A percentile compares a stretch with the other conserved stretches of the same genome.
Evolutionary conservation across 1,139 yeast species (phyloP).

Genomic region (Suhomyces taliae): DNA sequence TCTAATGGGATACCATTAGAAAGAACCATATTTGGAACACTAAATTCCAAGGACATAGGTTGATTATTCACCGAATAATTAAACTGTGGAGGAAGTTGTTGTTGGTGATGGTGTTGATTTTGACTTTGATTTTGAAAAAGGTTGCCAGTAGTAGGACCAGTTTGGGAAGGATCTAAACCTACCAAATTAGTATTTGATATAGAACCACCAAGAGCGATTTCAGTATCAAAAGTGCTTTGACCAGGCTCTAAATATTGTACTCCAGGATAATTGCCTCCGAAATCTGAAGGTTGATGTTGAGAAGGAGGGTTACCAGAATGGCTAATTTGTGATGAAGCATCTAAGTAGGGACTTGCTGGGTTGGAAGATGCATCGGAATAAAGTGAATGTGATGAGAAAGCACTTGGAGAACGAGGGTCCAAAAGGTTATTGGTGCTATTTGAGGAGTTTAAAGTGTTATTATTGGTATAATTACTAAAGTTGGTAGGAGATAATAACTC

Average conservation of each 20-base stretch:
- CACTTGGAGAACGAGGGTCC: conserved; percentile 16
- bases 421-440: conserved; percentile 8
- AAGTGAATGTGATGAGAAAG: conserved; percentile 24
- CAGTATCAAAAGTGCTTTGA: conserved; percentile 28
- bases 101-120: neutral
- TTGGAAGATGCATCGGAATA: conserved; percentile 41
- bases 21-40: conserved; percentile 1
- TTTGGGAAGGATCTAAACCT: conserved; percentile 4
- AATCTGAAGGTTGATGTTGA: conserved; percentile 5
- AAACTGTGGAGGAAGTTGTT: conserved; percentile 13
- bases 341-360: conserved; percentile 42
- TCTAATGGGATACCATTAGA: conserved; percentile 14
- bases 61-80: conserved; percentile 16
- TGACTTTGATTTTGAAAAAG: neutral
- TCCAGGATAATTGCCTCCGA: conserved; percentile 1
- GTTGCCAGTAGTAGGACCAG: neutral
- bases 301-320: conserved; percentile 14
- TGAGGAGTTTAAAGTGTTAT: conserved; percentile 5
- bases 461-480: conserved; percentile 5
- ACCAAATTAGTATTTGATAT: conserved; percentile 39
- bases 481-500: conserved; percentile 13
- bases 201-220: conserved; percentile 44
- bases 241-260: conserved; percentile 13
- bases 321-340: conserved; percentile 38
- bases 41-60: conserved; percentile 11